Percentiles rank a stretch among this genome's conserved stretches.
These are phyloP conservation scores for Tulasnella sp. DNA, from an alignment of 768 basidiomycete genomes.

Conservation along the genomic window DNA sequence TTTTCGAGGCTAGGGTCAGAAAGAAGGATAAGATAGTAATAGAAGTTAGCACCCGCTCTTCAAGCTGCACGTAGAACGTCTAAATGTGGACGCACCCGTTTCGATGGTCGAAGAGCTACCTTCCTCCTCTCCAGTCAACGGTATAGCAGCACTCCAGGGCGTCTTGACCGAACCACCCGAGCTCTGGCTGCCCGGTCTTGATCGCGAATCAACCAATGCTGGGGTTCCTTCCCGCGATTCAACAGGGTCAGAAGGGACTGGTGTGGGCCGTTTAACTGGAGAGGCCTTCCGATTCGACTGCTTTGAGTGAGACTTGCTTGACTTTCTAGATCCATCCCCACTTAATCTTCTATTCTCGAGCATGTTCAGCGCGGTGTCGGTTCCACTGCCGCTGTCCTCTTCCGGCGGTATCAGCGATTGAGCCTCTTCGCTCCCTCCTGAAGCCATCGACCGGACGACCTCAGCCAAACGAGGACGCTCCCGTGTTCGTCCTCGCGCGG, in stretches of 20 bases:
- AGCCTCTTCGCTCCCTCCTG: neutral
- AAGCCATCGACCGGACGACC: slow-evolving; percentile 5
- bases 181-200: neutral
- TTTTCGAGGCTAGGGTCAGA: slow-evolving; percentile 2
- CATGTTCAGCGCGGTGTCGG: neutral
- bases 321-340: neutral
- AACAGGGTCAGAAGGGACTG: neutral
- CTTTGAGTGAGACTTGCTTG: slow-evolving; percentile 7
- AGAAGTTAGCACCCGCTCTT: too few species aligned
- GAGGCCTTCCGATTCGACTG: neutral
- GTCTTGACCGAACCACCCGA: slow-evolving; percentile 6
- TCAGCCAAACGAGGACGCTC: neutral
- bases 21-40: neutral
- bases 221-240: slow-evolving; percentile 13
- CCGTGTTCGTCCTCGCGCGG: neutral
- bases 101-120: neutral
- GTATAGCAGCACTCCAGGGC: neutral
- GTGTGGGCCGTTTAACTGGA: neutral
- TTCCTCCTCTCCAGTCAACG: neutral
- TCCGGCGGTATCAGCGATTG: neutral
- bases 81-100: neutral
- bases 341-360: neutral
- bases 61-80: too few species aligned
- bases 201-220: neutral
- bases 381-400: neutral